These are phyloP conservation scores for Starmerella scarabaei DNA, from an alignment of 805 yeast species.

Conservation along the genomic window DNA sequence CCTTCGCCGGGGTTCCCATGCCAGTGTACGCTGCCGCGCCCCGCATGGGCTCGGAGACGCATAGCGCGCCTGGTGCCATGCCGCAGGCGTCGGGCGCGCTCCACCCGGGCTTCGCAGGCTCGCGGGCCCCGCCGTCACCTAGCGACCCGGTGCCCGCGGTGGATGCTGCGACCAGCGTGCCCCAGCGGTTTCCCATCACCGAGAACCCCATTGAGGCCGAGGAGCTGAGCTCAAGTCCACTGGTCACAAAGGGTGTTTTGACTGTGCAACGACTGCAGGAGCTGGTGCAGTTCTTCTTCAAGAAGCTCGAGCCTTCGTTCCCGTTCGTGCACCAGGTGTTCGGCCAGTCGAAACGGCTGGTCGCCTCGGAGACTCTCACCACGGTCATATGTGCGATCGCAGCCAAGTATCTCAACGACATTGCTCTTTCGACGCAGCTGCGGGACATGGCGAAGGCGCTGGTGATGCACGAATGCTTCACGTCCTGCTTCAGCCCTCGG, in stretches of 20 bases:
- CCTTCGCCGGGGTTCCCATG: neutral
- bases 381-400: constrained; percentile 73
- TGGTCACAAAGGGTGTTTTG: constrained; percentile 39
- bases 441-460: neutral
- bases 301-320: constrained; percentile 77
- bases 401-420: constrained; percentile 40
- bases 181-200: neutral
- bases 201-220: neutral
- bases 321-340: constrained; percentile 72
- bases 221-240: neutral
- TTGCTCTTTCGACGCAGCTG: neutral
- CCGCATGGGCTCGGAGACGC: neutral
- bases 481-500: neutral
- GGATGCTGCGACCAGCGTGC: neutral
- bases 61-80: neutral
- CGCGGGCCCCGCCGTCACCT: neutral
- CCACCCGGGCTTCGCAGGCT: too few relatives aligned
- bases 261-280: constrained; percentile 33
- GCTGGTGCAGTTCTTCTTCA: constrained; percentile 40
- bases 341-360: constrained; percentile 50
- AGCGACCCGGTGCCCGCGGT: neutral
- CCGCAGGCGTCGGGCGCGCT: neutral
- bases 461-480: neutral
- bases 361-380: constrained; percentile 67
- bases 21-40: neutral